Evolutionary conservation across 345 rosid genomes (phyloP).

Genomic region (Streptanthus diversifolius): DNA sequence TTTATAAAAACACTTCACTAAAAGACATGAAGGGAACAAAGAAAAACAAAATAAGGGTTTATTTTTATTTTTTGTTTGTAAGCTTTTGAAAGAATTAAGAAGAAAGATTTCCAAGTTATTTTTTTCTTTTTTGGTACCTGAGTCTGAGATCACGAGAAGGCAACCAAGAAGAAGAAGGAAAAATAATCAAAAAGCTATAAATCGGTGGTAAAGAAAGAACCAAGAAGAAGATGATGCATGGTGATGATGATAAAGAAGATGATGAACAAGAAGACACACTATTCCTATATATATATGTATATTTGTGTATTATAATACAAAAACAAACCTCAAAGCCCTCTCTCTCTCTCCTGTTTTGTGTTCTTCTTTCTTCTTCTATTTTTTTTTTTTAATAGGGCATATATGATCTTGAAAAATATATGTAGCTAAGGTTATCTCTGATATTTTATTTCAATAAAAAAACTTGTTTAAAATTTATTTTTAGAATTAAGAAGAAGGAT

Average conservation of each 20-base stretch:
- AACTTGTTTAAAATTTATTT: background rate
- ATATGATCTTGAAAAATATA: conserved; percentile 33
- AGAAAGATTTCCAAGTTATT: background rate
- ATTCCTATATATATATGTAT: background rate
- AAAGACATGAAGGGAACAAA: conserved; percentile 31
- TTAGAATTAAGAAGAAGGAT: conserved; percentile 26
- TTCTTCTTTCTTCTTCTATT: conserved; percentile 16
- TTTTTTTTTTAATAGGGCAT: conserved; percentile 18
- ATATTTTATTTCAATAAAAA: background rate
- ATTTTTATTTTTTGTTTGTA: conserved; percentile 26
- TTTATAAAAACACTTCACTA: conserved; percentile 31
- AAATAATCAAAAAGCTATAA: conserved; percentile 25
- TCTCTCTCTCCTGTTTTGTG: conserved; percentile 27
- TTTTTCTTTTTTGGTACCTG: conserved; percentile 10
- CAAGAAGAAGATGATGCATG: conserved; percentile 48
- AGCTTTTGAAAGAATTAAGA: conserved; percentile 25
- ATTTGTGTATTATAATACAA: conserved; percentile 10
- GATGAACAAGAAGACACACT: conserved; percentile 29
- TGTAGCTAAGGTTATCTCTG: conserved; percentile 21
- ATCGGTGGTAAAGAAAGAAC: conserved; percentile 33
- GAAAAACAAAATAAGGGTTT: conserved; percentile 24
- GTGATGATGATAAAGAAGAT: conserved; percentile 30
- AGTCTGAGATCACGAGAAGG: conserved; percentile 48
- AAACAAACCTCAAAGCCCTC: conserved; percentile 41
- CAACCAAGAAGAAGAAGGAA: conserved; percentile 32